Evolutionary conservation across 139 green algal genomes (phyloP).

Genomic region (Dunaliella sp.): DNA sequence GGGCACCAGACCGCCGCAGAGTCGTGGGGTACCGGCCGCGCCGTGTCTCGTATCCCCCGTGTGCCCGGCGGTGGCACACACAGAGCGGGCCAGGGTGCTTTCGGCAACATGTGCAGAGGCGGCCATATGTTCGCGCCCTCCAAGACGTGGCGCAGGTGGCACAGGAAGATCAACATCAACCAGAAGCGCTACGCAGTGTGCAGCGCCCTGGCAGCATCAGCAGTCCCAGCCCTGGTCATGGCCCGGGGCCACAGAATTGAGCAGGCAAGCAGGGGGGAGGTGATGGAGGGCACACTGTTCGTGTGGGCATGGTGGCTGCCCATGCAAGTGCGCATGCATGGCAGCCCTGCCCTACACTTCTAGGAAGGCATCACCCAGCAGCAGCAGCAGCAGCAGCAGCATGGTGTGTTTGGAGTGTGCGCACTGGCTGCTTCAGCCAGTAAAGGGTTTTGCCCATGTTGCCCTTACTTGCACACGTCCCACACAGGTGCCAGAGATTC

Average conservation of each 20-base stretch:
- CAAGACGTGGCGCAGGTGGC: conserved; percentile 96
- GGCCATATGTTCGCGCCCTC: conserved; percentile 98
- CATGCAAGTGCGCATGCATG: background rate
- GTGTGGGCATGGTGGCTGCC: background rate
- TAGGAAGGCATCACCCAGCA: background rate
- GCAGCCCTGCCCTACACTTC: background rate
- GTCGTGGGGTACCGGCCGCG: conserved; percentile 98
- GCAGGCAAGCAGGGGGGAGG: conserved; percentile 24
- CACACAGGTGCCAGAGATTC: conserved; percentile 87
- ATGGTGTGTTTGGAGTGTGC: background rate
- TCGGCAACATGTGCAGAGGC: conserved; percentile 99
- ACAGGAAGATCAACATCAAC: conserved; percentile 98
- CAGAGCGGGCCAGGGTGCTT: conserved; percentile 96
- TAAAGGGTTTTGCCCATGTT: background rate
- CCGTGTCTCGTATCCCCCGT: conserved; percentile 99
- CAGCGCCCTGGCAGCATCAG: conserved; percentile 92
- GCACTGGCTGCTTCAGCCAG: background rate
- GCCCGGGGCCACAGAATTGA: conserved; percentile 95
- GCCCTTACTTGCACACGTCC: background rate
- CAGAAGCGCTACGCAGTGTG: conserved; percentile 95
- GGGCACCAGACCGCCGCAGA: conserved; percentile 97
- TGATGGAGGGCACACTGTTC: background rate
- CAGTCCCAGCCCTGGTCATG: conserved; percentile 93
- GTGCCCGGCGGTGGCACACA: conserved; percentile 88
- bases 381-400: background rate